Evolutionary conservation across 2,329 filamentous ascomycete genomes (phyloP), one percentile per base, ranked within the genome.

Genomic region (Bretziella fagacearum): DNA sequence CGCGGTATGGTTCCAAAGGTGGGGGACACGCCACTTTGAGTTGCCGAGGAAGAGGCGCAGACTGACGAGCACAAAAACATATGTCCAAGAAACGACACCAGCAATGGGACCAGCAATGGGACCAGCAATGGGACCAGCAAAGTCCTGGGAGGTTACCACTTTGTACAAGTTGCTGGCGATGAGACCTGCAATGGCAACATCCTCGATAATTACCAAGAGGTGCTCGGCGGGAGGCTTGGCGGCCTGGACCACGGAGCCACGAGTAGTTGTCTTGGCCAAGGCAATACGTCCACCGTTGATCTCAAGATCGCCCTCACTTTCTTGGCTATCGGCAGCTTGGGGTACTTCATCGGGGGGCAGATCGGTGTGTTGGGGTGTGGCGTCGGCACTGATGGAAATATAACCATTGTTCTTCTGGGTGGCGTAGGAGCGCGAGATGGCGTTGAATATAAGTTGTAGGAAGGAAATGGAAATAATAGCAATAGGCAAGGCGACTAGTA

Each of bases 1-100:
- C 17, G 85, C 82, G 0, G 91, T 96, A 62, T 98, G 91, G 58
- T 89, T 87, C 91, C 91, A 98, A 6, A 96, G 66, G 50, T 73
- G 70, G 6, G 81, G 79, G 11, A 91, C 60, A 61, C 60, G 73
- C 72, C 65, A 84, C 69, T 68, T 75, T 56, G 64, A 75, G 63
- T 66, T 76, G 61, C 61, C 79, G 63, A 69, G 75, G 63, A 63
- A 78, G 56, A 95, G 66, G 27, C 91, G 79, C 36, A 86, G 64
- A 17, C 77, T 73, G 11, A 79, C 79, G 50, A 98, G 71, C 13
- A 78, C 63, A 23, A 89, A 67, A 32, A 87, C 74, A 59, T 96
- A 98, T 45, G 74, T 62, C 89, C 91, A 96, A 25, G 76, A 76
- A 8, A 76, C 62, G 27, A 94, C 66, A 43, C 79, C 79, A 2